Evolutionary conservation across 23 red algal species (phyloP), one percentile per base, ranked within the genome.

Genomic region (Gracilaria domingensis): DNA sequence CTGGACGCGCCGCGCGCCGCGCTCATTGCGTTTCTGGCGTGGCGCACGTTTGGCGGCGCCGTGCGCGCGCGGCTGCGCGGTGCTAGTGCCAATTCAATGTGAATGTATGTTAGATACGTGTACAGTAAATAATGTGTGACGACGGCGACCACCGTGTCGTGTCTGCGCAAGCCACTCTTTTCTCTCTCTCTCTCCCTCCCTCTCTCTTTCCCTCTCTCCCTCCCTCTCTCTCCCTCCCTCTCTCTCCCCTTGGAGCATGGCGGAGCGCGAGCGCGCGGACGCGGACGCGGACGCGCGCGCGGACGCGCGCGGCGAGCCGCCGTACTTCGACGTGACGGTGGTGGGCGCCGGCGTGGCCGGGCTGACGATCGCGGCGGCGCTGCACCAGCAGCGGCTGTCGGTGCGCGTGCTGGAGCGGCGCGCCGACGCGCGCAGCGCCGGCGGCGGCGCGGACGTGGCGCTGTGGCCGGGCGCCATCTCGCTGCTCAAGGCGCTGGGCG

Each of bases 311-410:
- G 55, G 30, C 62, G 21, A 49, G 30, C 34, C 54, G 12, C 34
- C 21, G 70, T 24, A 60, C 20, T 55, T 14, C 37, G 82, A 83
- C 53, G 81, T 93, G 7, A 49, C 50, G 26, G 62, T 93, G 20
- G 75, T 95, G 23, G 93, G 93, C 61, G 93, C 51, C 34, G 93
- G 93, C 47, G 80, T 95, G 14, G 87, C 44, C n/a, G 93, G 93
- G 23, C 85, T 95, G 35, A 57, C 65, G 23, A 30, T 69, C 6
- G 93, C 82, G 30, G 72, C 80, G 1, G 48, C 50, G 79, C 76
- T 95, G 34, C 23, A 28, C 7, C 50, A 51, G n/a, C 38, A 83
- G 85, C 40, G 81, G 18, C 40, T 82, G 32, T n/a, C 17, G 23
- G 85, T 95, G 4, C 56, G 50, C 37, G 72, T 95, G 28, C 32